phyloP scores from a whole-genome alignment of 805 yeast species.

The Babjeviella inositovora region DNA sequence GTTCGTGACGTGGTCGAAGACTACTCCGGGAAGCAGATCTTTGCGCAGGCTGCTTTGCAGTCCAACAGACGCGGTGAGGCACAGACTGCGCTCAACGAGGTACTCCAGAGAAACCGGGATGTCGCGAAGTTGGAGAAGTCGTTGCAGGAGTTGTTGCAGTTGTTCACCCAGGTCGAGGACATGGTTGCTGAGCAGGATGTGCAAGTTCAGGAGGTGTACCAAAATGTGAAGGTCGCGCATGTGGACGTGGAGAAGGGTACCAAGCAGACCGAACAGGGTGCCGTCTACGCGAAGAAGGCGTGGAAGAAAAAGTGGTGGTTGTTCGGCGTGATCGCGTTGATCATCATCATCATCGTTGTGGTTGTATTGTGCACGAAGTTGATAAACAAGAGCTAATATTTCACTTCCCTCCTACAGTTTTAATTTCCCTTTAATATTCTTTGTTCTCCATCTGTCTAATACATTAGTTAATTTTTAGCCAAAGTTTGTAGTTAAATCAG shows the following conservation, averaged over 20 bases:
- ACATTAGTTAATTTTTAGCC: too few relatives aligned
- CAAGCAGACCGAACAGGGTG: slow-evolving; percentile 86
- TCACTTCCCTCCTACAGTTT: too few relatives aligned
- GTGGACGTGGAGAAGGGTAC: slow-evolving; percentile 87
- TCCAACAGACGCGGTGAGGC: slow-evolving; percentile 91
- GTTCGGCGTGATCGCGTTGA: slow-evolving; percentile 40
- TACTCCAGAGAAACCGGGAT: slow-evolving; percentile 90
- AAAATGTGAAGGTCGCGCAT: slow-evolving; percentile 71
- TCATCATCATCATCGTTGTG: slow-evolving; percentile 49
- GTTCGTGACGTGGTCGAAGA: slow-evolving; percentile 77
- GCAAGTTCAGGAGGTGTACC: slow-evolving; percentile 67
- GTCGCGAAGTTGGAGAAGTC: slow-evolving; percentile 88
- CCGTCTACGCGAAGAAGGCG: slow-evolving; percentile 73
- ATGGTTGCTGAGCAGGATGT: slow-evolving; percentile 92
- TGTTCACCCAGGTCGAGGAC: slow-evolving; percentile 92
- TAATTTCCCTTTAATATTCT: too few relatives aligned
- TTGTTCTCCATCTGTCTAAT: too few relatives aligned
- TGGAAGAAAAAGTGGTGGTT: slow-evolving; percentile 88
- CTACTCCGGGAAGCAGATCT: slow-evolving; percentile 76
- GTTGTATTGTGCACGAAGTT: too few relatives aligned
- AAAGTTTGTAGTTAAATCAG: too few relatives aligned
- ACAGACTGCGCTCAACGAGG: slow-evolving; percentile 86
- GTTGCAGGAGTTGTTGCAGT: slow-evolving; percentile 88
- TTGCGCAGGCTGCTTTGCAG: slow-evolving; percentile 81
- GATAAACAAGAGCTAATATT: too few relatives aligned